phyloP scores from a whole-genome alignment of 2,329 filamentous ascomycete species.

The Cladophialophora carrionii region DNA sequence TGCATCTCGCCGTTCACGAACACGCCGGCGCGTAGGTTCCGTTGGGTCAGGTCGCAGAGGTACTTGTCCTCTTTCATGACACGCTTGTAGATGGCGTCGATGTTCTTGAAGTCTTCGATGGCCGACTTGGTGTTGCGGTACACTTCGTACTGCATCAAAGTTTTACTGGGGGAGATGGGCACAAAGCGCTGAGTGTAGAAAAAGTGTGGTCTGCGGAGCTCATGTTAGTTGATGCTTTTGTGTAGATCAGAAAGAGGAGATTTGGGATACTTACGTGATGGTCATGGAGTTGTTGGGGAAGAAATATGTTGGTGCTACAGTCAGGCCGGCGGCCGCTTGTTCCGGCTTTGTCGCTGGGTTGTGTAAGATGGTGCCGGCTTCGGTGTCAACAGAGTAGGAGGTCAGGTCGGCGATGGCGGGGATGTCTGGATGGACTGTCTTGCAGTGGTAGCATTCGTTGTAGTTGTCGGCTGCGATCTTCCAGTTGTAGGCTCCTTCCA shows the following conservation, averaged over 20 bases:
- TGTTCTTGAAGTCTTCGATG: slow-evolving; percentile 61
- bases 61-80: slow-evolving; percentile 68
- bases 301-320: slow-evolving; percentile 43
- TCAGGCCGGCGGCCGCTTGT: slow-evolving; percentile 35
- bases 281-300: slow-evolving; percentile 45
- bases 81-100: slow-evolving; percentile 65
- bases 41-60: slow-evolving; percentile 62
- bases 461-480: slow-evolving; percentile 66
- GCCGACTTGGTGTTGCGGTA: slow-evolving; percentile 64
- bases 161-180: slow-evolving; percentile 56
- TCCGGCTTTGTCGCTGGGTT: slow-evolving; percentile 37
- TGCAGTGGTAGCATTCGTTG: slow-evolving; percentile 60
- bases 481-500: slow-evolving; percentile 63
- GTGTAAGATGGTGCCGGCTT: slow-evolving; percentile 59
- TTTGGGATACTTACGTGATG: slow-evolving; percentile 39
- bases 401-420: slow-evolving; percentile 58
- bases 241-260: background rate
- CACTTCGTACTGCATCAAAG: slow-evolving; percentile 65
- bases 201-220: slow-evolving; percentile 56
- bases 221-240: background rate
- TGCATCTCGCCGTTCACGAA: slow-evolving; percentile 68
- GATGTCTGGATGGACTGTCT: slow-evolving; percentile 62
- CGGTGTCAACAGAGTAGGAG: slow-evolving; percentile 58
- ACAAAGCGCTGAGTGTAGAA: slow-evolving; percentile 68
- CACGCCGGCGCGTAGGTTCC: slow-evolving; percentile 64